Evolutionary conservation across 257 asterid genomes (phyloP).

Genomic region (Gentiana macrophylla): DNA sequence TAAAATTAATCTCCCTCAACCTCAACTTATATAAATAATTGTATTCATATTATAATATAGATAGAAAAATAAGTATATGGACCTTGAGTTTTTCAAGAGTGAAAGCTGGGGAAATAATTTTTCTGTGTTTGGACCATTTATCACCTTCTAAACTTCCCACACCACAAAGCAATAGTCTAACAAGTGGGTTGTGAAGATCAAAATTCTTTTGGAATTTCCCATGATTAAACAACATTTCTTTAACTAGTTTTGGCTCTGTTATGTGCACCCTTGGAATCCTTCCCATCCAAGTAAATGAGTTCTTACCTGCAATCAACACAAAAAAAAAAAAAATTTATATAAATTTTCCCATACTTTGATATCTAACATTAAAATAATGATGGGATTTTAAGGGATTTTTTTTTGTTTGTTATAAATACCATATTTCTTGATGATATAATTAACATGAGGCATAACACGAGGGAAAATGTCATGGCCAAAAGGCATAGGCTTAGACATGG

Average conservation of each 20-base stretch:
- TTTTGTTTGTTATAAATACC: no score
- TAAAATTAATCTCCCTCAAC: no score
- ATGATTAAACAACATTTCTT: constrained; percentile 19
- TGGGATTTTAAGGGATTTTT: no score
- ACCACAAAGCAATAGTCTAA: constrained; percentile 19
- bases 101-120: constrained; percentile 43
- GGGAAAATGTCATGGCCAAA: no score
- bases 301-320: constrained; percentile 13
- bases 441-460: no score
- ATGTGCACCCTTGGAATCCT: constrained; percentile 13
- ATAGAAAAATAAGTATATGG: background rate
- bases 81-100: constrained; percentile 45
- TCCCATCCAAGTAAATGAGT: constrained; percentile 23
- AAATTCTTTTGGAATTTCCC: constrained; percentile 12
- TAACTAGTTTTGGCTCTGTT: constrained; percentile 21
- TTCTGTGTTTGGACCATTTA: constrained; percentile 48
- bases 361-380: no score
- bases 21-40: no score
- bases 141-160: constrained; percentile 31
- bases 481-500: no score
- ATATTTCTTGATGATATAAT: no score
- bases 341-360: no score
- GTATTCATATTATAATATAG: no score
- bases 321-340: no score
- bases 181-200: constrained; percentile 4